Percentiles rank a stretch among this genome's conserved stretches.
Conservation (phyloP, 2,329 filamentous ascomycete genomes). For the Talaromyces sp. region DNA sequence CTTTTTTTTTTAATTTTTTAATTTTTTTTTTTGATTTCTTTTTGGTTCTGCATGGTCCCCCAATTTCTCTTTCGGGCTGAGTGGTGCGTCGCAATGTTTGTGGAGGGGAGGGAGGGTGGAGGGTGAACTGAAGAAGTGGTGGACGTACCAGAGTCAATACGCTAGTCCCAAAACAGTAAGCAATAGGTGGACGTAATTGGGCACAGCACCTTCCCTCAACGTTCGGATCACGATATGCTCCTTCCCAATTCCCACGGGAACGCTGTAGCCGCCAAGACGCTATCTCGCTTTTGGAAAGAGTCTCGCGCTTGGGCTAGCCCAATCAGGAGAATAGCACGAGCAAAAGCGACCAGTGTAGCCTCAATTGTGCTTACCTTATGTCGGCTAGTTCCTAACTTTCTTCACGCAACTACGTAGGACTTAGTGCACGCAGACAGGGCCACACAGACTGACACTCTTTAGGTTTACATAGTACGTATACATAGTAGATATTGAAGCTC, state of each 20-base stretch:
- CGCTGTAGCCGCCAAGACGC: slow-evolving; percentile 3
- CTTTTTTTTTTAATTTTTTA: background rate
- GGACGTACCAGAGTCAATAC: too few species aligned
- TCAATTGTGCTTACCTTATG: background rate
- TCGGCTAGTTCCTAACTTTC: background rate
- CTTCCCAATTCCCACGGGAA: background rate
- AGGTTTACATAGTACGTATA: too few species aligned
- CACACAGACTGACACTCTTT: too few species aligned
- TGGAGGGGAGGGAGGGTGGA: background rate
- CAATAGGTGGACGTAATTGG: background rate
- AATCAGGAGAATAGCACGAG: background rate
- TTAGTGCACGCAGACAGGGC: too few species aligned
- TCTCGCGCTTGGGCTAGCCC: background rate
- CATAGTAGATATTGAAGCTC: background rate
- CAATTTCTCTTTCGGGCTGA: background rate
- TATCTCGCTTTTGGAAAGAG: background rate
- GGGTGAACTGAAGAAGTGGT: background rate
- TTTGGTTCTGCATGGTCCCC: background rate
- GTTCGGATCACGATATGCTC: background rate
- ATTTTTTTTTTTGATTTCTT: background rate
- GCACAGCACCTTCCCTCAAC: background rate
- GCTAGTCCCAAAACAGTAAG: background rate
- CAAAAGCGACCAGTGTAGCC: background rate
- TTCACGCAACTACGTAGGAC: background rate
- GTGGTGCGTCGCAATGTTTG: background rate